Base-by-base conservation (phyloP, 2,329 filamentous ascomycete genomes). In the Botrytis aclada region DNA sequence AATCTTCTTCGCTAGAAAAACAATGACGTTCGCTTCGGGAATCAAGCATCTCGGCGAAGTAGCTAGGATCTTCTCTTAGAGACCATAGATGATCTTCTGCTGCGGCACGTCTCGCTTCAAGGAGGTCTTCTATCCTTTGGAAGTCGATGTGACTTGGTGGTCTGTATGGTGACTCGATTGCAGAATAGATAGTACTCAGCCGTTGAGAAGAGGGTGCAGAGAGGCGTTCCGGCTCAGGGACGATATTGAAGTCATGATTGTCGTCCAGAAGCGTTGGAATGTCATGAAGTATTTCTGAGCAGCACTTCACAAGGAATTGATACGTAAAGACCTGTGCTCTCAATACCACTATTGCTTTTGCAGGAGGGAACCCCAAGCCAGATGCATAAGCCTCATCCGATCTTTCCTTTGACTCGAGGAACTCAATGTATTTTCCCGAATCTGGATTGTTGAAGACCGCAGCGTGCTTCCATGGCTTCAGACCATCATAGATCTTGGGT, bases 11-110 rank as follows among this genome's bases (percentile, higher is more conserved):
- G 22, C 22, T 62, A 6, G 34, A 16, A 16, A n/a, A n/a, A 8
- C 37, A 22, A 37, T 62, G 0, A 3, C 20, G 22, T 39, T 37
- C 4, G 37, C 6, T 7, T 34, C 25, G 22, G 3, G 5, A 22
- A 8, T 22, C n/a, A 20, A 65, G 14, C 8, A 34, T 29, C 14
- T 32, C 29, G 9, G 41, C 62, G 6, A 47, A 47, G n/a, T 65
- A 47, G 14, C 41, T 47, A 6, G 62, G 62, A 45, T 65, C 62
- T 65, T 47, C 62, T 45, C 62, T 64, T 5, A 64, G 18, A 6
- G 62, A 45, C 62, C 62, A 65, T 25, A 65, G 32, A 29, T 65
- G 41, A 7, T 65, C 62, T 25, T 65, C 29, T 32, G 62, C 62
- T 22, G 62, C 62, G 20, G 41, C 41, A 4, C 22, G 20, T 32